Base-by-base conservation (phyloP, 305 asterid genomes). In the Fraxinus sp. region DNA sequence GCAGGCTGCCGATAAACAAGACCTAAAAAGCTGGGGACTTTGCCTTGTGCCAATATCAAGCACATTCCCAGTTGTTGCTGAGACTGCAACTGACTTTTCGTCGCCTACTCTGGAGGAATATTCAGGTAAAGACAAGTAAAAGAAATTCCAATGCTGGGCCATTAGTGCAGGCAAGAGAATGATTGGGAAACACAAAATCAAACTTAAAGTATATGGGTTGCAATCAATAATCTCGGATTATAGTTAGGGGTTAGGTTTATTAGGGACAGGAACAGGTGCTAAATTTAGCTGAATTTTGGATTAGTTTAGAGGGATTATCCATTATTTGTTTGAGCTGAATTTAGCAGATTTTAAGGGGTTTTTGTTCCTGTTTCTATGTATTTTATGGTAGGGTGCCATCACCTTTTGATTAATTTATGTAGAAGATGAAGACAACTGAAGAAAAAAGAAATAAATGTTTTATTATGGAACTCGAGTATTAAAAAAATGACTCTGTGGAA, bases 41-140 rank as follows among this genome's bases (percentile, higher is more conserved):
- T 84, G 91, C 80, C 89, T 88, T 59, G 89, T 86, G 20, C 91
- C 91, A 64, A 32, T 77, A 77, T 80, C 88, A 70, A 14, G 39
- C 75, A 70, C 75, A 10, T 70, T 70, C 28, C 75, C 75, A 70
- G 75, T 30, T 30, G 20, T 41, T 5, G 28, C 75, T 28, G 75
- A 70, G 41, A 70, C 22, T 11, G 75, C 18, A 13, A 28, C 30
- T 68, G 36, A 28, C 3, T 68, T 28, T 11, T 68, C 20, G 75
- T 11, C 20, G 7, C 37, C 20, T 24, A 68, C 18, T 16, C 86
- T 13, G 39, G 75, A 70, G 41, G 75, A 13, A 70, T 3, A 70
- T 28, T 70, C 28, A 70, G 41, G 41, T 70, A 70, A 41, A 70
- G 41, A 70, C 0, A 62, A 62, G 33, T 13, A 62, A 62, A 8